Evolutionary conservation across 202 grass and related monocot species (phyloP).

Genomic region (Zoysia matrella): DNA sequence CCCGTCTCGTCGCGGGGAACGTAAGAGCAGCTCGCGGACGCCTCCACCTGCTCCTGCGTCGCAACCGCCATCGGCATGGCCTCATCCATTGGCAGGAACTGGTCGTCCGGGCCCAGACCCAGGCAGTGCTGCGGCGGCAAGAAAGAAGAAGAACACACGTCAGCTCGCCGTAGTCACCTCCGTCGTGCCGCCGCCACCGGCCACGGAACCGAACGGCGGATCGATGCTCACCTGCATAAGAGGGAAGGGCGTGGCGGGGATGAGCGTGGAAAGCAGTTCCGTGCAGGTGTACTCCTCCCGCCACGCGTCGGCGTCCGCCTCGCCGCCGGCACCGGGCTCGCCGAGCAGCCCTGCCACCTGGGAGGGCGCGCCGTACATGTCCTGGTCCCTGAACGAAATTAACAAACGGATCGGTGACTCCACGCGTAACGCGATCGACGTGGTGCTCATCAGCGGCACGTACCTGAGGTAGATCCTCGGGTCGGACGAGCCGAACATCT

Average conservation of each 20-base stretch:
- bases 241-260: slow-evolving; percentile 51
- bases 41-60: slow-evolving; percentile 48
- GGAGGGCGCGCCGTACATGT: slow-evolving; percentile 46
- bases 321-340: slow-evolving; percentile 25
- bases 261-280: slow-evolving; percentile 58
- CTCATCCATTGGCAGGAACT: slow-evolving; percentile 21
- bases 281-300: slow-evolving; percentile 53
- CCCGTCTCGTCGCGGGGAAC: slow-evolving; percentile 54
- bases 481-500: slow-evolving; percentile 44
- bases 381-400: slow-evolving; percentile 47
- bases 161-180: background rate
- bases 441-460: too few relatives aligned
- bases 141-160: background rate
- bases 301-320: slow-evolving; percentile 41
- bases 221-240: slow-evolving; percentile 47
- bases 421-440: too few relatives aligned
- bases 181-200: too few relatives aligned
- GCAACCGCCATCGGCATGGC: background rate
- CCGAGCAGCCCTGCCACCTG: slow-evolving; percentile 48
- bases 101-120: slow-evolving; percentile 21
- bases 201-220: too few relatives aligned
- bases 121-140: slow-evolving; percentile 17
- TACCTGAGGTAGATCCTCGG: slow-evolving; percentile 64
- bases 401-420: background rate
- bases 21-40: slow-evolving; percentile 50